These are phyloP conservation scores for Psilocybe tampanensis DNA, from an alignment of 768 basidiomycete genomes.

Conservation along the genomic window DNA sequence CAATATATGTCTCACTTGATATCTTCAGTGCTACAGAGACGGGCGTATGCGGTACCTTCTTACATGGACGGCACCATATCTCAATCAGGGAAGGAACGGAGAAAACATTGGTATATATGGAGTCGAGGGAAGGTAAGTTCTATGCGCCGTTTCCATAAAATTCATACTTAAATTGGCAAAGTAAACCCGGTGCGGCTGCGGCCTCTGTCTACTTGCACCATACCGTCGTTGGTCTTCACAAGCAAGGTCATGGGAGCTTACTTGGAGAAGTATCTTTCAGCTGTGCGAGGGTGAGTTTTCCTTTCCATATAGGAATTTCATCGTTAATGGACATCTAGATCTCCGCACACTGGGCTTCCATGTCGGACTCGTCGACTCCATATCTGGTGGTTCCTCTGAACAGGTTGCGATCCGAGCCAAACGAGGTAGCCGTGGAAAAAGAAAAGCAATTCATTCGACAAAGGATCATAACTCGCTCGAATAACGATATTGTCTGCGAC, in stretches of 20 bases:
- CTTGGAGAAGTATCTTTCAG: conserved; percentile 41
- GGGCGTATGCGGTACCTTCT: conserved; percentile 36
- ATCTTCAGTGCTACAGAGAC: conserved; percentile 36
- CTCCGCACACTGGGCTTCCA: conserved; percentile 42
- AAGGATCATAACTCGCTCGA: conserved; percentile 22
- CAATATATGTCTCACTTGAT: background rate
- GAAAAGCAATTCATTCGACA: conserved; percentile 36
- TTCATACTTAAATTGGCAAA: too few relatives aligned
- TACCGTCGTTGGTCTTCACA: conserved; percentile 40
- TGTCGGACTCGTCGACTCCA: conserved; percentile 31
- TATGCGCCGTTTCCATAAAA: background rate
- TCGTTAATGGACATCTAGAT: conserved; percentile 23
- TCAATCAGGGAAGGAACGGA: conserved; percentile 17
- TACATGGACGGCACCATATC: conserved; percentile 23
- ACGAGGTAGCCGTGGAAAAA: conserved; percentile 23
- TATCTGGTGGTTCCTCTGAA: conserved; percentile 46
- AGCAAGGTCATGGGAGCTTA: conserved; percentile 38
- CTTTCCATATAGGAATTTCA: background rate
- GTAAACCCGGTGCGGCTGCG: conserved; percentile 49
- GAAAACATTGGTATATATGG: conserved; percentile 47
- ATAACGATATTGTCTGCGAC: conserved; percentile 27
- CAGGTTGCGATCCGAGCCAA: conserved; percentile 34
- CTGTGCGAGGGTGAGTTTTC: conserved; percentile 31
- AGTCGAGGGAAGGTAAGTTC: conserved; percentile 46
- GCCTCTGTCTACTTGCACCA: conserved; percentile 39